Base-by-base conservation (phyloP, 805 yeast species). In the Brettanomyces nanus region DNA sequence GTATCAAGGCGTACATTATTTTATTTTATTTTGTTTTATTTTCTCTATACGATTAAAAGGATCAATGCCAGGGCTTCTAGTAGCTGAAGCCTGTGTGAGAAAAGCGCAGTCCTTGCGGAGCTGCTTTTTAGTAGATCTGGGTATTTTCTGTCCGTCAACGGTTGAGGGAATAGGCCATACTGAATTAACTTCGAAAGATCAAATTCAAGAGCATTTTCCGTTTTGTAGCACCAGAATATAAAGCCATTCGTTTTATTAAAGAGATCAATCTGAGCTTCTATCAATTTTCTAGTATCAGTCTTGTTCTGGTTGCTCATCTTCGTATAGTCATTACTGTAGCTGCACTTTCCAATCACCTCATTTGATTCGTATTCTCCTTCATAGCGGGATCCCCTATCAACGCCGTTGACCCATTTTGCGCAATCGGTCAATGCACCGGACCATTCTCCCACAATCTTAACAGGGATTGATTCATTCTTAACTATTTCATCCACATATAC, bases 351-450 rank as follows among this genome's bases (percentile, higher is more conserved):
- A 6, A 63, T 36, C n/a, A 53, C 57, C 5, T 59, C 48, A n/a
- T 62, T 52, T 35, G 56, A 48, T 43, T 61, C 68, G 45, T 61
- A 71, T 39, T 67, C 66, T 1, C 73, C 77, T 31, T 84, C 87
- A 60, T 72, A 86, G 53, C 95, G 75, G 23, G 95, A 78, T 43
- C 95, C 95, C 42, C 77, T 65, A 38, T 78, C 79, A 17, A 82
- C 89, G 54, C 97, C 96, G 52, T 89, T 89, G 34, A 89, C 64
- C 95, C 95, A 82, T 41, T 69, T 69, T 5, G 92, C 75, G 66
- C 97, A 89, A 62, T 89, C 96, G 3, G 95, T 87, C 46, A 89
- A 69, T 1, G 97, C 97, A 10, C 87, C 95, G 19, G 85, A 68
- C 85, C 90, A 89, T 65, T 87, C 96, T 44, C 96, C 97, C 33